phyloP scores from a whole-genome alignment of 2,329 filamentous ascomycete species.

The Hypocrella siamensis region DNA sequence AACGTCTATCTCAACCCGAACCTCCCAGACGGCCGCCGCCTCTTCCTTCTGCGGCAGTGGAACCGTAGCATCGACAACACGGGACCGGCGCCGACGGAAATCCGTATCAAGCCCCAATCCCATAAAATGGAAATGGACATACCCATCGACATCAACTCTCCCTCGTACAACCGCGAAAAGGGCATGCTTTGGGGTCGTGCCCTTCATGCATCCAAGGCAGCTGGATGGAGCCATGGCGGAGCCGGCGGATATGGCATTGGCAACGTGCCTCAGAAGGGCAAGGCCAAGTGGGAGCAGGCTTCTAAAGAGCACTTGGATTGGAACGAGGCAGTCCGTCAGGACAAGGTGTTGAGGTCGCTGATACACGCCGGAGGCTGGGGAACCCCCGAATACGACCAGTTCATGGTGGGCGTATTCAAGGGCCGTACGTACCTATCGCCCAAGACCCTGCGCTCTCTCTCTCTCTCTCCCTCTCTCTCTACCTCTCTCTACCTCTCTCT shows the following conservation, averaged over 20 bases:
- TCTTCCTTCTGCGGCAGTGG: conserved; percentile 80
- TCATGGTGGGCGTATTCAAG: conserved; percentile 87
- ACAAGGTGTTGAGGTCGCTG: conserved; percentile 62
- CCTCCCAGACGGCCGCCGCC: conserved; percentile 43
- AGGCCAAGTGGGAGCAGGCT: conserved; percentile 25
- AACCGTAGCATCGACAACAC: conserved; percentile 48
- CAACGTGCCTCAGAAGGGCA: conserved; percentile 23
- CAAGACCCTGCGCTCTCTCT: neutral
- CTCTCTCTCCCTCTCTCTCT: neutral
- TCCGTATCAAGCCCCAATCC: conserved; percentile 68
- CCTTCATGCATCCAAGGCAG: conserved; percentile 42
- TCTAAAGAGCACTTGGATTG: conserved; percentile 42
- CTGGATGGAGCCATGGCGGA: conserved; percentile 51
- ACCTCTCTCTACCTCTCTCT: neutral
- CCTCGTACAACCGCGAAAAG: conserved; percentile 70
- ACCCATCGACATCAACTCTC: conserved; percentile 55
- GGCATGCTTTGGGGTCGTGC: conserved; percentile 72
- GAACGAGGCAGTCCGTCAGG: conserved; percentile 50
- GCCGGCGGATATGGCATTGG: conserved; percentile 58
- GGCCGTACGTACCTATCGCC: conserved; percentile 41
- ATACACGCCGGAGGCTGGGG: conserved; percentile 74
- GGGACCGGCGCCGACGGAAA: conserved; percentile 42
- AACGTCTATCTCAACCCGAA: conserved; percentile 72
- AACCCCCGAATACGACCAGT: conserved; percentile 55
- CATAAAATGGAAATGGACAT: conserved; percentile 88